Percentiles rank a stretch among this genome's conserved stretches.
Conservation (phyloP, 139 green algal species). For the Micractinium conductrix region DNA sequence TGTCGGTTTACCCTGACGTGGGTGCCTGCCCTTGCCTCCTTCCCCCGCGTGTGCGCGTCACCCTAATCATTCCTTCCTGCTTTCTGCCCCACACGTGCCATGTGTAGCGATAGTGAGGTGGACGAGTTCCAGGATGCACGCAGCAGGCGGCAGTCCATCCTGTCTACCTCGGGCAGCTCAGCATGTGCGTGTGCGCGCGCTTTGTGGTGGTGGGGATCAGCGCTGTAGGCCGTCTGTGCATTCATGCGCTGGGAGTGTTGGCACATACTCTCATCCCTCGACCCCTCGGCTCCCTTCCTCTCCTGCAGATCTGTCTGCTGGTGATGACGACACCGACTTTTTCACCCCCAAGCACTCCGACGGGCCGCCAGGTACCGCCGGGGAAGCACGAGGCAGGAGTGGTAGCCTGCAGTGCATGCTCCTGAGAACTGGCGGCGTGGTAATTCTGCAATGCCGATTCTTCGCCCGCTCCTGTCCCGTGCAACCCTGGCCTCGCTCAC, state of each 20-base stretch:
- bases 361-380: background rate
- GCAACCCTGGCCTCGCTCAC: background rate
- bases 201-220: background rate
- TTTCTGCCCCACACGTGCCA: background rate
- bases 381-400: background rate
- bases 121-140: constrained; percentile 15
- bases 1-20: background rate
- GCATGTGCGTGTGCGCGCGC: constrained; percentile 1
- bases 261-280: background rate
- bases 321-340: constrained; percentile 20
- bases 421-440: background rate
- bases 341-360: constrained; percentile 16
- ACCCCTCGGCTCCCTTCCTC: background rate
- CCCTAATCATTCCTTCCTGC: background rate
- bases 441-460: background rate
- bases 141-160: constrained; percentile 8
- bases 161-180: background rate
- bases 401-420: background rate
- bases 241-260: background rate
- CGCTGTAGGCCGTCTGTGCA: background rate
- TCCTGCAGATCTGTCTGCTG: constrained; percentile 28
- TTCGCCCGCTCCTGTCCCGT: background rate
- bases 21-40: background rate
- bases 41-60: background rate
- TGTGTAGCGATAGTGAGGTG: constrained; percentile 14